phyloP scores from a whole-genome alignment of 2,329 filamentous ascomycete genomes.

The Sclerotinia spermophila region DNA sequence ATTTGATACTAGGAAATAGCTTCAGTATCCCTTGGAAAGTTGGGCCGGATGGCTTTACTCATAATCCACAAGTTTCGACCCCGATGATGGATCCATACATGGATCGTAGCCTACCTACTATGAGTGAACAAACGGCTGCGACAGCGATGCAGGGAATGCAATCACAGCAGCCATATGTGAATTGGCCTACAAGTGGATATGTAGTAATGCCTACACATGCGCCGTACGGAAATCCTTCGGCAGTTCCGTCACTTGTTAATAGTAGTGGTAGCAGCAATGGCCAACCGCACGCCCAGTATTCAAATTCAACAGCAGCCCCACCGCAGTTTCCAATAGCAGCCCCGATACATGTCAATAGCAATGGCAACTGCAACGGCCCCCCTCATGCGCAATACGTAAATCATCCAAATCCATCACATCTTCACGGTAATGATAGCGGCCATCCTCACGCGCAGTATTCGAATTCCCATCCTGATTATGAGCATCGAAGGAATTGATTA shows the following conservation, averaged over 20 bases:
- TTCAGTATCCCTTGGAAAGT: slow-evolving; percentile 3
- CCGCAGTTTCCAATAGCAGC: background rate
- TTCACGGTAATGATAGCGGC: background rate
- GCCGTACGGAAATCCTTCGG: background rate
- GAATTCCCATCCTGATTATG: background rate
- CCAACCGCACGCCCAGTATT: background rate
- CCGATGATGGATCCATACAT: background rate
- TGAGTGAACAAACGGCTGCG: background rate
- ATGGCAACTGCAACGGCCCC: background rate
- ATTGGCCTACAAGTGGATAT: slow-evolving; percentile 8
- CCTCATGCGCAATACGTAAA: background rate
- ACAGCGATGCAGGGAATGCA: background rate
- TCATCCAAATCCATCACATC: background rate
- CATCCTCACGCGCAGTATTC: background rate
- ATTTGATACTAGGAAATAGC: background rate
- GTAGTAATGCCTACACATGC: background rate
- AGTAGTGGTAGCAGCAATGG: background rate
- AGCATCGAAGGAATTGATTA: background rate
- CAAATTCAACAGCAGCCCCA: background rate
- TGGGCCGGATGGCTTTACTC: background rate
- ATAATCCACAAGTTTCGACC: background rate
- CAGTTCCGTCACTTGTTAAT: background rate
- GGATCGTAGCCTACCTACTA: background rate
- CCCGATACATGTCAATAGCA: background rate
- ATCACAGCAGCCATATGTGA: background rate